phyloP scores from a whole-genome alignment of 2,329 filamentous ascomycete genomes.

The Nemania bipapillata region DNA sequence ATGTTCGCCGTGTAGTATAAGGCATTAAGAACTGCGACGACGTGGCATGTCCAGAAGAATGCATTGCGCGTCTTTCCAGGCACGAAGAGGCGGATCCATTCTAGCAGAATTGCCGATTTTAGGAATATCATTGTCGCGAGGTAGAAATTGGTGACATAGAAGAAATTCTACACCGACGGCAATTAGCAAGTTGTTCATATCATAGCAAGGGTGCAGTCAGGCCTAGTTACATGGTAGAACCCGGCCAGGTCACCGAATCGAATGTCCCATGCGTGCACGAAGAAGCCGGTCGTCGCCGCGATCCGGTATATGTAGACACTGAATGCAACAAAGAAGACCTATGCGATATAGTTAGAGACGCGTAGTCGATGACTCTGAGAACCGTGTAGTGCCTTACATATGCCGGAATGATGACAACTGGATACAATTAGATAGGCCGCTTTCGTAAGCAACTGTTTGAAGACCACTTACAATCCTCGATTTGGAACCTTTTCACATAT shows the following conservation, averaged over 20 bases:
- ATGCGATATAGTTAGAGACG: background rate
- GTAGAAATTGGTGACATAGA: constrained; percentile 29
- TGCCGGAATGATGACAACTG: constrained; percentile 26
- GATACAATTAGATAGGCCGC: background rate
- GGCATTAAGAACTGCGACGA: constrained; percentile 19
- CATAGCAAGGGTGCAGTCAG: background rate
- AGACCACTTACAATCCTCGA: constrained; percentile 24
- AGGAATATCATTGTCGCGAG: constrained; percentile 27
- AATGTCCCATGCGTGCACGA: constrained; percentile 36
- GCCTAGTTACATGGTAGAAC: constrained; percentile 25
- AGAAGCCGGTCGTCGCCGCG: constrained; percentile 25
- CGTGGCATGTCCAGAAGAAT: constrained; percentile 34
- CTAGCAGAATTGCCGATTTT: constrained; percentile 33
- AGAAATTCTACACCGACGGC: constrained; percentile 15
- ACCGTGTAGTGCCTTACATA: constrained; percentile 13
- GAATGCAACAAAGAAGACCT: constrained; percentile 22
- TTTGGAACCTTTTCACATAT: constrained; percentile 22
- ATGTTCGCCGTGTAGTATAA: constrained; percentile 26
- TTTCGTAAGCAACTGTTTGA: background rate
- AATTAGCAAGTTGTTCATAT: background rate
- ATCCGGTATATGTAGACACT: constrained; percentile 24
- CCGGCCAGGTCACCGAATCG: constrained; percentile 27
- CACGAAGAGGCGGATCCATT: constrained; percentile 36
- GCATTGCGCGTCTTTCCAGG: constrained; percentile 13
- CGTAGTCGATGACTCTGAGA: background rate